Conservation (phyloP, 2,329 filamentous ascomycete species). For the Colletotrichum musicola region DNA sequence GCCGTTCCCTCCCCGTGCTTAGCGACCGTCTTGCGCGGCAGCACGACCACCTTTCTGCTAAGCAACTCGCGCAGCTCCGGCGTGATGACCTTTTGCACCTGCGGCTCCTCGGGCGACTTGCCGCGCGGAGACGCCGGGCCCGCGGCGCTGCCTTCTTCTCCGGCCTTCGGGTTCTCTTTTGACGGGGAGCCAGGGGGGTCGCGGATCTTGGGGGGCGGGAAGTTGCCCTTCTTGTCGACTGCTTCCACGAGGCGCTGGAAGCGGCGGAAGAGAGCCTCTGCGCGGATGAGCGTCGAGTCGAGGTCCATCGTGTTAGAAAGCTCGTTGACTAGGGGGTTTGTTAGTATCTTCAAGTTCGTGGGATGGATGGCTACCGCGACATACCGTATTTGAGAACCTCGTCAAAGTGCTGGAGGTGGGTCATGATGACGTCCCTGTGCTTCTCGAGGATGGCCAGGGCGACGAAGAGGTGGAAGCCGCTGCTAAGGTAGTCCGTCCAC, state of each 20-base stretch:
- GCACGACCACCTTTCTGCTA: constrained; percentile 60
- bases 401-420: constrained; percentile 93
- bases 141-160: constrained; percentile 39
- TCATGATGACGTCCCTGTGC: constrained; percentile 96
- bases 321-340: constrained; percentile 80
- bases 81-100: constrained; percentile 63
- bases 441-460: constrained; percentile 95
- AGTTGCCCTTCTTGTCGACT: constrained; percentile 91
- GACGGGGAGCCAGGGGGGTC: constrained; percentile 32
- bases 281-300: constrained; percentile 84
- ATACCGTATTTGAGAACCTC: constrained; percentile 96
- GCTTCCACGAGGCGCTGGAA: constrained; percentile 92
- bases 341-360: no score
- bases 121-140: constrained; percentile 43
- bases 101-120: constrained; percentile 48
- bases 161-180: constrained; percentile 14
- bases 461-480: constrained; percentile 94
- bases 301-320: constrained; percentile 94
- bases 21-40: constrained; percentile 54
- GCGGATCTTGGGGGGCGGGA: constrained; percentile 68
- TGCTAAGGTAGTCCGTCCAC: constrained; percentile 92
- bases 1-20: constrained; percentile 26
- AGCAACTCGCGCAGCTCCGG: constrained; percentile 68
- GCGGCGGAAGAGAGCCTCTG: constrained; percentile 87
- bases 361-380: no score